Evolutionary conservation across 768 basidiomycete genomes (phyloP).

Genomic region (Sarcomyxa edulis): DNA sequence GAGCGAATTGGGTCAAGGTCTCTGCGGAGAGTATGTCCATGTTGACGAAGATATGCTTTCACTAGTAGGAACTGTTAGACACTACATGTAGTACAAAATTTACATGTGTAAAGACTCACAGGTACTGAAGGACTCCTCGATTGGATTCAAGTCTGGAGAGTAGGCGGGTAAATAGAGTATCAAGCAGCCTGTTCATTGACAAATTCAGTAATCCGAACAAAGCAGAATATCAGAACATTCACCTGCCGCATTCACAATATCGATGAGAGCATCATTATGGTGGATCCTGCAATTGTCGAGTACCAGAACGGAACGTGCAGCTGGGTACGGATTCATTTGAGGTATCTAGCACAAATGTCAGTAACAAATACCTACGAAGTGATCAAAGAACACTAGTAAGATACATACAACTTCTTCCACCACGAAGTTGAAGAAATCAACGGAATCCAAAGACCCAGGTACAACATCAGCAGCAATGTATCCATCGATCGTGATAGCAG

Average conservation of each 20-base stretch:
- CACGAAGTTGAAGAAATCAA: slow-evolving; percentile 30
- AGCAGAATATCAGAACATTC: slow-evolving; percentile 4
- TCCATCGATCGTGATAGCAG: slow-evolving; percentile 27
- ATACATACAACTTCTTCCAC: slow-evolving; percentile 26
- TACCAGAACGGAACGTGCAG: slow-evolving; percentile 25
- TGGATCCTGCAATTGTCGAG: slow-evolving; percentile 37
- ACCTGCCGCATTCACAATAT: slow-evolving; percentile 20
- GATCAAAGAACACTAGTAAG: slow-evolving; percentile 1
- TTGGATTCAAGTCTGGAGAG: slow-evolving; percentile 7
- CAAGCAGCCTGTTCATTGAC: no score
- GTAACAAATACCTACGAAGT: neutral
- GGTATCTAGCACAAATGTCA: slow-evolving; percentile 19
- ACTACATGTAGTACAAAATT: no score
- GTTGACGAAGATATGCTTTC: slow-evolving; percentile 18
- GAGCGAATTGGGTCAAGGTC: slow-evolving; percentile 6
- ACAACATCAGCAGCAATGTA: slow-evolving; percentile 26
- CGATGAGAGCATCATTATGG: slow-evolving; percentile 24
- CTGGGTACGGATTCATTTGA: slow-evolving; percentile 24
- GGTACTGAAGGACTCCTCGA: slow-evolving; percentile 17
- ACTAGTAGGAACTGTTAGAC: no score
- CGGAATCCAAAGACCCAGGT: slow-evolving; percentile 25
- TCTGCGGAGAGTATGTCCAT: slow-evolving; percentile 10
- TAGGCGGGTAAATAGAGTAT: slow-evolving; percentile 9
- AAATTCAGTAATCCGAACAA: no score
- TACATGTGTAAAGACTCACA: slow-evolving; percentile 9